Percentiles rank a stretch among this genome's conserved stretches.
These are phyloP conservation scores for Zopfochytrium polystomum DNA, from an alignment of 371 early-diverging fungal genomes.

Conservation along the genomic window DNA sequence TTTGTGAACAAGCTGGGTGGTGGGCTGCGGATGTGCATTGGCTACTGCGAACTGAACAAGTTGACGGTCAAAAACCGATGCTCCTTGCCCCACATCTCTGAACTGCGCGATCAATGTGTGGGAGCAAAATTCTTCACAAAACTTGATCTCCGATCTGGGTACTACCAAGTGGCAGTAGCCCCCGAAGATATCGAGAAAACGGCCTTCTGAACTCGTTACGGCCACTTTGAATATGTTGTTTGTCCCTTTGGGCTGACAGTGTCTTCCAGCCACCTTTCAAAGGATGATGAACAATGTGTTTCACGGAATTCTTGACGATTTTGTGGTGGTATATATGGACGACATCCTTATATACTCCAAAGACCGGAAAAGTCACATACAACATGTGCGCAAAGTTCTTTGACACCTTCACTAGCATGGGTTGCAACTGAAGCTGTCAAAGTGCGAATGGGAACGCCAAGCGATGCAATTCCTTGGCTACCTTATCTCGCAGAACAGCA, in stretches of 20 bases:
- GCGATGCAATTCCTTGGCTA: no score
- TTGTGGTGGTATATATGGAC: conserved; percentile 38
- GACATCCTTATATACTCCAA: conserved; percentile 49
- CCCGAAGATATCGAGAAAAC: conserved; percentile 31
- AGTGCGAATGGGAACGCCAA: conserved; percentile 55
- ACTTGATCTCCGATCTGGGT: conserved; percentile 18
- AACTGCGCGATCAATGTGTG: conserved; percentile 5
- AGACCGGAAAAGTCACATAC: conserved; percentile 11
- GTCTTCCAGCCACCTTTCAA: conserved; percentile 45
- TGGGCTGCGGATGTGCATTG: conserved; percentile 39
- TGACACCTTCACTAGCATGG: conserved; percentile 28
- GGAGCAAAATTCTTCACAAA: conserved; percentile 13
- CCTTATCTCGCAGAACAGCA: conserved; percentile 33
- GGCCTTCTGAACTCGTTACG: conserved; percentile 29
- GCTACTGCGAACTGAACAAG: conserved; percentile 21
- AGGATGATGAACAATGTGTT: conserved; percentile 38
- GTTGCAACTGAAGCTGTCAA: conserved; percentile 44
- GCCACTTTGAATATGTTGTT: conserved; percentile 47
- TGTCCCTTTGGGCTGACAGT: conserved; percentile 56
- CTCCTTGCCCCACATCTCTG: conserved; percentile 12
- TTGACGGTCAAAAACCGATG: conserved; percentile 19
- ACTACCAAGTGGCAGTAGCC: neutral
- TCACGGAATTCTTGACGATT: conserved; percentile 18
- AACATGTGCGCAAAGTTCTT: conserved; percentile 28
- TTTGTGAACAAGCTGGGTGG: conserved; percentile 61